Conservation (phyloP, 371 early-diverging fungal genomes). For the Blakeslea trispora region DNA sequence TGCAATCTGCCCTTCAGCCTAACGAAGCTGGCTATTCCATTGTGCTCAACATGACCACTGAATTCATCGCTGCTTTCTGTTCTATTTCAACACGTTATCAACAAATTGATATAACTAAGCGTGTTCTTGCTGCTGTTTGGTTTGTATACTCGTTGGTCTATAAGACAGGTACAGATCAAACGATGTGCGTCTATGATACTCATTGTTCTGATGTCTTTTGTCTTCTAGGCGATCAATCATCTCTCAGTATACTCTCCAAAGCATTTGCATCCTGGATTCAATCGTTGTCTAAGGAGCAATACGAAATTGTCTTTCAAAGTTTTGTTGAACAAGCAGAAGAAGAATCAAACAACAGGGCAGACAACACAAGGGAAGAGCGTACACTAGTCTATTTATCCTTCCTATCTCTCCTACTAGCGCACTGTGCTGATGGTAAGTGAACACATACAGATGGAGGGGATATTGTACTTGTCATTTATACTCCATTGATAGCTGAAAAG, state of each 20-base stretch:
- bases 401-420: conserved; percentile 18
- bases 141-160: conserved; percentile 30
- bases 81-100: conserved; percentile 31
- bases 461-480: too few species aligned
- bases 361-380: conserved; percentile 27
- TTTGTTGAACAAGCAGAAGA: conserved; percentile 29
- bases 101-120: conserved; percentile 26
- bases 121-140: conserved; percentile 36
- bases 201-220: not conserved
- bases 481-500: conserved; percentile 46
- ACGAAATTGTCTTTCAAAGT: conserved; percentile 23
- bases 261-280: conserved; percentile 37
- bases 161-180: conserved; percentile 14
- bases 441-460: too few species aligned
- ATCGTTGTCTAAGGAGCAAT: conserved; percentile 33
- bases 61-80: conserved; percentile 39
- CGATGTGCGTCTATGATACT: not conserved
- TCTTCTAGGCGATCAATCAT: conserved; percentile 21
- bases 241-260: conserved; percentile 14
- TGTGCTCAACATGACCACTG: conserved; percentile 27
- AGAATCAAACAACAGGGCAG: conserved; percentile 23
- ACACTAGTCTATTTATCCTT: conserved; percentile 35
- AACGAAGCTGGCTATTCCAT: not conserved
- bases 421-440: conserved; percentile 22
- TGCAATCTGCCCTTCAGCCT: conserved; percentile 15